Percentiles rank a stretch among this genome's conserved stretches.
phyloP scores from a whole-genome alignment of 2,329 filamentous ascomycete genomes.

The Colletotrichum tamarilloi region DNA sequence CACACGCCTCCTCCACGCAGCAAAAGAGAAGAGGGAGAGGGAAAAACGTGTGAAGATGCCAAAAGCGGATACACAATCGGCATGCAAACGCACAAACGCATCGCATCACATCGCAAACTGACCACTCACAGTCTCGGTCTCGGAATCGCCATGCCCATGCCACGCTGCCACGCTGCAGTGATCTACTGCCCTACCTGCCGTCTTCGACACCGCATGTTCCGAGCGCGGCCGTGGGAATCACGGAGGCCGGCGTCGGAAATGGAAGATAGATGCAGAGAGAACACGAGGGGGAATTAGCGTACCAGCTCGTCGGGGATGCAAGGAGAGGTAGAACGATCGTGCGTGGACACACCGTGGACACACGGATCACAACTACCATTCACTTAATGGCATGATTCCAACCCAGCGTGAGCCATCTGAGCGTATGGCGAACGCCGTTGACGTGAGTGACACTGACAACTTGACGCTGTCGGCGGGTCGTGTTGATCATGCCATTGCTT shows the following conservation, averaged over 20 bases:
- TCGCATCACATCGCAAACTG: background rate
- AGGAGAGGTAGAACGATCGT: background rate
- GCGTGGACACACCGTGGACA: background rate
- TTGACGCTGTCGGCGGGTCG: background rate
- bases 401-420: background rate
- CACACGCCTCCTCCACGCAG: background rate
- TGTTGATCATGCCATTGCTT: background rate
- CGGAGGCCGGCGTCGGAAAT: background rate
- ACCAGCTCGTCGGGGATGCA: background rate
- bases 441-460: background rate
- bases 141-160: background rate
- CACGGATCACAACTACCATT: background rate
- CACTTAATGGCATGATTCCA: background rate
- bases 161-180: background rate
- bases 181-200: background rate
- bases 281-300: background rate
- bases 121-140: slow-evolving; percentile 16
- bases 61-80: background rate
- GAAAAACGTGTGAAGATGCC: background rate
- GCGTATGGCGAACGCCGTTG: background rate
- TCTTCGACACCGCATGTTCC: background rate
- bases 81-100: background rate
- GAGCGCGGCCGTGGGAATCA: background rate
- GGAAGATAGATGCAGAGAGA: too few species aligned
- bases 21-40: too few species aligned